Evolutionary conservation across 441 rosid genomes (phyloP).

Genomic region (Dalechampia spathulata): DNA sequence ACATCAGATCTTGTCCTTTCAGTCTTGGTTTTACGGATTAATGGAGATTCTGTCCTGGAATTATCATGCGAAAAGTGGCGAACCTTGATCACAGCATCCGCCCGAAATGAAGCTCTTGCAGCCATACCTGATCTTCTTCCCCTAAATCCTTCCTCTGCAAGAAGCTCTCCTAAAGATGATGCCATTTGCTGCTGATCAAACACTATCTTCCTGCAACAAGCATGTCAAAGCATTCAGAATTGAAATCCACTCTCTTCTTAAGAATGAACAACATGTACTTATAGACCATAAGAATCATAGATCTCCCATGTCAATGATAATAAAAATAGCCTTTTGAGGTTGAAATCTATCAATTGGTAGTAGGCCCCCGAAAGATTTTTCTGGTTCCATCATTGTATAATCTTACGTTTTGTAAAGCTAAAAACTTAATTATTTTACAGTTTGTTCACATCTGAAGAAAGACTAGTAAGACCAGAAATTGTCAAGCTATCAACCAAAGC

Average conservation of each 20-base stretch:
- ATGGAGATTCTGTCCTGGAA: constrained; percentile 21
- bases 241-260: not conserved
- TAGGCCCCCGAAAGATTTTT: too few species aligned
- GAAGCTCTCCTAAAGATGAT: constrained; percentile 57
- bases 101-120: constrained; percentile 29
- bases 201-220: not conserved
- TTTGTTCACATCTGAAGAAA: too few species aligned
- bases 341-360: not conserved
- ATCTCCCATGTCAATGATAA: not conserved
- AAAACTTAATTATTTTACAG: too few species aligned
- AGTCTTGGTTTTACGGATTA: constrained; percentile 20
- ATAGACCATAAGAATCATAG: not conserved
- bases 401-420: too few species aligned
- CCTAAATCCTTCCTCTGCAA: constrained; percentile 53
- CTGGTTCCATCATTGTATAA: too few species aligned
- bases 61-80: constrained; percentile 12
- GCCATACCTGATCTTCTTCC: constrained; percentile 28
- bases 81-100: constrained; percentile 22
- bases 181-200: constrained; percentile 26
- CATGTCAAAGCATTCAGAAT: not conserved
- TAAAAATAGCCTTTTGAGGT: not conserved
- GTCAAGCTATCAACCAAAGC: too few species aligned
- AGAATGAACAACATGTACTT: not conserved
- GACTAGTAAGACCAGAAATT: too few species aligned
- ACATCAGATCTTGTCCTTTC: constrained; percentile 37